Percentiles rank a stretch among this genome's conserved stretches.
Conservation (phyloP, 1,284 basidiomycete species). For the Malassezia globosa region DNA sequence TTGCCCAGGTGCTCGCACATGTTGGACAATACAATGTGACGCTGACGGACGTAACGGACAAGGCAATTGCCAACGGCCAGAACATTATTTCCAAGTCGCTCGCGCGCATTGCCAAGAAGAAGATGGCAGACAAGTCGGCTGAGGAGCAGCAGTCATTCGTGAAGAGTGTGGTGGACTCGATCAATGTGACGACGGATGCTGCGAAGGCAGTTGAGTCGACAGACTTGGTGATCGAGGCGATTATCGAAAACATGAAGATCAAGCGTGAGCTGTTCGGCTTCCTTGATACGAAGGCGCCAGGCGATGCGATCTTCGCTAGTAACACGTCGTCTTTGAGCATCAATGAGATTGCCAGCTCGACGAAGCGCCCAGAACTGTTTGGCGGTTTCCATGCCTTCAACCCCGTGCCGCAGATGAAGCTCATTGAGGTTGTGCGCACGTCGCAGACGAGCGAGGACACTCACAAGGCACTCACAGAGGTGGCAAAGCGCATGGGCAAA, state of each 20-base stretch:
- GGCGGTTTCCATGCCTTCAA: constrained; percentile 54
- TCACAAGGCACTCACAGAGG: constrained; percentile 50
- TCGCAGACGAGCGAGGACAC: constrained; percentile 51
- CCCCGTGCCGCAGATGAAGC: constrained; percentile 52
- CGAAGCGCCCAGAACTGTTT: constrained; percentile 30
- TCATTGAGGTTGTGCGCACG: constrained; percentile 53
- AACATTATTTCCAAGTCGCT: constrained; percentile 54
- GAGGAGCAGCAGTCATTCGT: constrained; percentile 47
- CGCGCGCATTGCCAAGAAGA: constrained; percentile 51
- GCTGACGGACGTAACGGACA: constrained; percentile 46
- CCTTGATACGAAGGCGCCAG: constrained; percentile 51
- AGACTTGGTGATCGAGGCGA: constrained; percentile 55
- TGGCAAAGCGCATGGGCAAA: constrained; percentile 53
- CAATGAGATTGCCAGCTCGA: constrained; percentile 50
- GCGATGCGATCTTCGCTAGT: constrained; percentile 52
- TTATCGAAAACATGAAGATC: constrained; percentile 54
- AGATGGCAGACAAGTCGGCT: constrained; percentile 49
- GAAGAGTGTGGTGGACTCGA: constrained; percentile 49
- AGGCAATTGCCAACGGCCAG: constrained; percentile 51
- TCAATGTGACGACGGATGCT: constrained; percentile 52
- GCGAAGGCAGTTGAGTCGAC: constrained; percentile 50
- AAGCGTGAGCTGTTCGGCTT: constrained; percentile 54
- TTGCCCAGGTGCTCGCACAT: constrained; percentile 44
- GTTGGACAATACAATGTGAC: constrained; percentile 48
- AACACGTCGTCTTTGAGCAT: constrained; percentile 55